Evolutionary conservation across 768 basidiomycete species (phyloP).

Genomic region (Termitomyces sp.): DNA sequence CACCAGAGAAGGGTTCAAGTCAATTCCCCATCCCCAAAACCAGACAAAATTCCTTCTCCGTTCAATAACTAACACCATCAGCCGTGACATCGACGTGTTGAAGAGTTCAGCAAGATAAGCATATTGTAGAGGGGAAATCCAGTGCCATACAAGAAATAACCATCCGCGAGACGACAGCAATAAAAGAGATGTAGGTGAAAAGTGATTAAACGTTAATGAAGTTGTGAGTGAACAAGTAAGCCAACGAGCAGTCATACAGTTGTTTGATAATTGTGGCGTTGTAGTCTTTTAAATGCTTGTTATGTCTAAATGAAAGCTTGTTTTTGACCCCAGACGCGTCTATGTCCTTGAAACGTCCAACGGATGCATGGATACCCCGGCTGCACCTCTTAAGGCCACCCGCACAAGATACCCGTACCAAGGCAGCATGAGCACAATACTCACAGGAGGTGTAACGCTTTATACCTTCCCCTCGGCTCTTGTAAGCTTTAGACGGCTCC

Average conservation of each 20-base stretch:
- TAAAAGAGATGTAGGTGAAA: neutral
- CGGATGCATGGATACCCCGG: constrained; percentile 8
- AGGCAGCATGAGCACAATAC: constrained; percentile 36
- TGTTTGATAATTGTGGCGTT: neutral
- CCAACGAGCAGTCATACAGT: neutral
- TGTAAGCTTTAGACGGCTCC: neutral
- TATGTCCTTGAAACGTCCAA: constrained; percentile 22
- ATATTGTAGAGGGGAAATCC: neutral
- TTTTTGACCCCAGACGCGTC: constrained; percentile 23
- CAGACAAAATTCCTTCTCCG: neutral
- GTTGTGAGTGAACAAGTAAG: neutral
- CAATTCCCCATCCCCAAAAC: no score
- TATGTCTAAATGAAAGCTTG: constrained; percentile 8
- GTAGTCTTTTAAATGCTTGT: neutral
- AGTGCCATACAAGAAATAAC: neutral
- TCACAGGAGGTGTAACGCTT: constrained; percentile 43
- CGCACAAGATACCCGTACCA: constrained; percentile 33
- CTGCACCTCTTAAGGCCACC: constrained; percentile 14
- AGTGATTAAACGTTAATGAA: neutral
- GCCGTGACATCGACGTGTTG: neutral
- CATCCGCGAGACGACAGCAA: neutral
- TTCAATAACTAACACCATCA: neutral
- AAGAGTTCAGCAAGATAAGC: neutral
- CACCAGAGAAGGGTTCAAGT: no score
- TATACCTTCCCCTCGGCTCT: constrained; percentile 12